Evolutionary conservation across 139 green algal species (phyloP).

Genomic region (Asterochloris sp.): DNA sequence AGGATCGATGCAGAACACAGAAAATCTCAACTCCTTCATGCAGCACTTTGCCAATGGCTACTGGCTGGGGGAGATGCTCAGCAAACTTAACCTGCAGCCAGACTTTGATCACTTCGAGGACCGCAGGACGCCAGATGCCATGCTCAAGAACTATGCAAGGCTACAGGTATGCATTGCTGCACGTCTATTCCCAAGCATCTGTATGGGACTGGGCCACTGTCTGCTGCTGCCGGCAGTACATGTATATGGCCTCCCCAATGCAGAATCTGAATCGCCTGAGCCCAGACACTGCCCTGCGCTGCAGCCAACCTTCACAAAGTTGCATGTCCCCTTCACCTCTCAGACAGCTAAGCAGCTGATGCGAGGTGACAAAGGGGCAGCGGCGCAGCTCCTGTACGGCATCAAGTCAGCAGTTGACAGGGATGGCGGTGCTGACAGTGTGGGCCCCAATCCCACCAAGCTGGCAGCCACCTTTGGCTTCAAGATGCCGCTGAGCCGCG

Average conservation of each 20-base stretch:
- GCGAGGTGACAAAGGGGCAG: constrained; percentile 53
- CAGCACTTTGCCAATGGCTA: constrained; percentile 72
- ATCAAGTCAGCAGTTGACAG: constrained; percentile 45
- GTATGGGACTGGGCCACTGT: background rate
- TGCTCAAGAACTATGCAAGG: constrained; percentile 69
- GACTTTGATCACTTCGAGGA: constrained; percentile 60
- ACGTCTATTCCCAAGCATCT: background rate
- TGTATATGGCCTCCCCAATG: too few species aligned
- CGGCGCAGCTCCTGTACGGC: constrained; percentile 52
- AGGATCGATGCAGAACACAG: background rate
- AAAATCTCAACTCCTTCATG: background rate
- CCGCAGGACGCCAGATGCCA: constrained; percentile 47
- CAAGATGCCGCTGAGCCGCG: constrained; percentile 35
- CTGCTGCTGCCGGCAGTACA: too few species aligned
- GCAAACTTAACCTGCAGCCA: constrained; percentile 58
- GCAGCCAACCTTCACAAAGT: constrained; percentile 52
- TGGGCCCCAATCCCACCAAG: constrained; percentile 11
- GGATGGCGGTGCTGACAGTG: constrained; percentile 34
- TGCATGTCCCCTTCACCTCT: constrained; percentile 54
- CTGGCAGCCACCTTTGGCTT: constrained; percentile 20
- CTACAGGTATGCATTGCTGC: constrained; percentile 46
- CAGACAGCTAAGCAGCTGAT: constrained; percentile 56
- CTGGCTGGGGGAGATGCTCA: constrained; percentile 57
- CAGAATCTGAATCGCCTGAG: too few species aligned
- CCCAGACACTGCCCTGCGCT: background rate